Evolutionary conservation across 441 rosid genomes (phyloP), one percentile per base, ranked within the genome.

Genomic region (Adansonia rubrostipa): DNA sequence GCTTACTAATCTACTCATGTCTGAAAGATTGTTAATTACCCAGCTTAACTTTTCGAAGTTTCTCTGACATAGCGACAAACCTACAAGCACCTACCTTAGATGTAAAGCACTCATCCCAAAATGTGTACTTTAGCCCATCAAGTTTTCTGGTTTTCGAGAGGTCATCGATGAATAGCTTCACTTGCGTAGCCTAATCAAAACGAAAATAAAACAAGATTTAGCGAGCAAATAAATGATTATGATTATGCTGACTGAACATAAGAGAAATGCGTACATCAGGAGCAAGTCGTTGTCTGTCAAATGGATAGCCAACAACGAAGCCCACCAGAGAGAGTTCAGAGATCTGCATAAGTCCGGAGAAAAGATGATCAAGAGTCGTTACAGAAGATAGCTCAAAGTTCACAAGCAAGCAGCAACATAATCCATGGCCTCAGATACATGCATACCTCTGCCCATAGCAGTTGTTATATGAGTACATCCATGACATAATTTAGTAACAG

Each of bases 101-200:
- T 65, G 98, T 89, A 83, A 86, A 89, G 22, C 84, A 67, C 79
- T 96, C 99, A 28, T 94, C 87, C 97, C 97, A 96, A 83, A 84
- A 94, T 1, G 98, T 87, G 79, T 90, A 96, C 67, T 87, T 84
- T 15, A 96, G 69, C 70, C 85, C 88, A 67, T 87, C 84, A 67
- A 94, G 97, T 80, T 87, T 90, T 74, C 88, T 88, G 0, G 96
- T 92, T 48, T 80, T 81, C 53, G 84, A 84, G 53, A 96, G 92
- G 8, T 94, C 93, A 24, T 94, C 93, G 3, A 96, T 80, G 74
- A 96, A 89, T 80, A 82, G 71, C 87, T 94, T 88, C 85, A 92
- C 85, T 76, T 75, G 87, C 51, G 85, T 63, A 77, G 84, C 89
- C 99, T 94, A 63, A 78, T 74, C 80, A 83, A 83, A 28, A 75